Conservation (phyloP, 208 protist species). For the Trypanosoma boissoni region DNA sequence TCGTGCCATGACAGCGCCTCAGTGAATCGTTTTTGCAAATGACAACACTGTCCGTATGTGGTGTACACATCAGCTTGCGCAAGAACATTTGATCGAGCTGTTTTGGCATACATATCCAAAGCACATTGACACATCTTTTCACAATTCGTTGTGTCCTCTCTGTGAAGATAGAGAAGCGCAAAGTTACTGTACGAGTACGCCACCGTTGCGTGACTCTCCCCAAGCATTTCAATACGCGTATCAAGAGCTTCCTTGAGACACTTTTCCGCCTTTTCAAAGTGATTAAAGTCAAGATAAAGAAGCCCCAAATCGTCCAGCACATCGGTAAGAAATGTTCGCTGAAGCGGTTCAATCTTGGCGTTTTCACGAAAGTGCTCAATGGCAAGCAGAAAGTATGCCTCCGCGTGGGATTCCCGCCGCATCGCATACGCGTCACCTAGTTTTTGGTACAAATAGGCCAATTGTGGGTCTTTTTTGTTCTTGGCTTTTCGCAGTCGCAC, state of each 20-base stretch:
- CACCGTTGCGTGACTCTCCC: slow-evolving; percentile 82
- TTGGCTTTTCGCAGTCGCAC: slow-evolving; percentile 67
- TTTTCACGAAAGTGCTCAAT: slow-evolving; percentile 82
- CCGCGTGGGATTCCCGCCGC: slow-evolving; percentile 73
- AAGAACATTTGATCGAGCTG: slow-evolving; percentile 75
- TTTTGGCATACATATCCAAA: slow-evolving; percentile 87
- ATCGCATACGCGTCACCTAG: slow-evolving; percentile 82
- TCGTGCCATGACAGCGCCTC: slow-evolving; percentile 75
- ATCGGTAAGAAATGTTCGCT: slow-evolving; percentile 88
- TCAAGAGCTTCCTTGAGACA: slow-evolving; percentile 87
- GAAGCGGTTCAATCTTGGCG: slow-evolving; percentile 64
- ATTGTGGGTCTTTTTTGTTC: slow-evolving; percentile 69
- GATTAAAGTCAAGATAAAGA: slow-evolving; percentile 86
- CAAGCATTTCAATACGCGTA: slow-evolving; percentile 83
- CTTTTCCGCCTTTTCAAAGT: slow-evolving; percentile 87
- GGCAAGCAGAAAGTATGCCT: slow-evolving; percentile 84
- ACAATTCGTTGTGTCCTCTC: slow-evolving; percentile 63
- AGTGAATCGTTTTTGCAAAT: slow-evolving; percentile 47
- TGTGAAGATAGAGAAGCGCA: slow-evolving; percentile 71
- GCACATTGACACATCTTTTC: slow-evolving; percentile 73
- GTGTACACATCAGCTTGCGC: slow-evolving; percentile 87
- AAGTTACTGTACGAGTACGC: slow-evolving; percentile 93
- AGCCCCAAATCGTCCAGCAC: slow-evolving; percentile 87
- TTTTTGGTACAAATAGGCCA: slow-evolving; percentile 88
- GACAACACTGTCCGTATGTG: slow-evolving; percentile 70